Percentiles rank a stretch among this genome's conserved stretches.
These are phyloP conservation scores for Pleoardoris graminearum DNA, from an alignment of 2,329 filamentous ascomycete species.

Conservation along the genomic window DNA sequence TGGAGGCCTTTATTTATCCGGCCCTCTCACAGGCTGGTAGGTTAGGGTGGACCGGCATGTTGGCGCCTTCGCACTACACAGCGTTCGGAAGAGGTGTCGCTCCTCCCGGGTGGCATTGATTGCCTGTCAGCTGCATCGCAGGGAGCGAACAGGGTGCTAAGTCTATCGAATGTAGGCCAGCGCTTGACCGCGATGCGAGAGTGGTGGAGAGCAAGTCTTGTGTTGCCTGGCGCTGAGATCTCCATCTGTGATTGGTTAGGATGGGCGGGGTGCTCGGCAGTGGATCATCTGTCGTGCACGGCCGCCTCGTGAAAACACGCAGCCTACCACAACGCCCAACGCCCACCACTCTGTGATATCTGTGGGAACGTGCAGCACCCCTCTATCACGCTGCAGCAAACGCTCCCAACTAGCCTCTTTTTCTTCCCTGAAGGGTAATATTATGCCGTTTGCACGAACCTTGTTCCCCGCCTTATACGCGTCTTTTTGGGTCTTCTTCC, in stretches of 20 bases:
- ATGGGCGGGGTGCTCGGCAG: conserved; percentile 28
- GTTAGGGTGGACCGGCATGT: conserved; percentile 27
- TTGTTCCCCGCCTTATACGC: conserved; percentile 31
- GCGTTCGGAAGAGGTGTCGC: conserved; percentile 28
- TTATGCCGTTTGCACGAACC: conserved; percentile 18
- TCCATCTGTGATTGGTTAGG: conserved; percentile 22
- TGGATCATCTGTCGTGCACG: conserved; percentile 26
- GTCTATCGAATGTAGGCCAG: conserved; percentile 43
- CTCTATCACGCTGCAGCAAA: conserved; percentile 40
- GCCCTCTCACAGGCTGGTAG: conserved; percentile 24
- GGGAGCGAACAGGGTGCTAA: conserved; percentile 35
- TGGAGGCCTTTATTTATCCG: conserved; percentile 40
- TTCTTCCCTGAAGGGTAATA: conserved; percentile 8
- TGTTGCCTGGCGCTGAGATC: conserved; percentile 26
- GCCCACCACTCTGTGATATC: conserved; percentile 33
- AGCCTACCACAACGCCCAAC: conserved; percentile 24
- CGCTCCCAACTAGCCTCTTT: conserved; percentile 7
- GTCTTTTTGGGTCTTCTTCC: conserved; percentile 39
- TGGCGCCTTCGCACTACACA: conserved; percentile 24
- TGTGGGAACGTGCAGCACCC: conserved; percentile 27
- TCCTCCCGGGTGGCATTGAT: conserved; percentile 35
- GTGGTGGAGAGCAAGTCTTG: conserved; percentile 37
- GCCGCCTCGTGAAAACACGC: conserved; percentile 32
- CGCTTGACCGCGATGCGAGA: conserved; percentile 39
- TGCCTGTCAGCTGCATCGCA: conserved; percentile 39